These are phyloP conservation scores for Fusarium beomiforme DNA, from an alignment of 2,329 filamentous ascomycete species.

Conservation along the genomic window DNA sequence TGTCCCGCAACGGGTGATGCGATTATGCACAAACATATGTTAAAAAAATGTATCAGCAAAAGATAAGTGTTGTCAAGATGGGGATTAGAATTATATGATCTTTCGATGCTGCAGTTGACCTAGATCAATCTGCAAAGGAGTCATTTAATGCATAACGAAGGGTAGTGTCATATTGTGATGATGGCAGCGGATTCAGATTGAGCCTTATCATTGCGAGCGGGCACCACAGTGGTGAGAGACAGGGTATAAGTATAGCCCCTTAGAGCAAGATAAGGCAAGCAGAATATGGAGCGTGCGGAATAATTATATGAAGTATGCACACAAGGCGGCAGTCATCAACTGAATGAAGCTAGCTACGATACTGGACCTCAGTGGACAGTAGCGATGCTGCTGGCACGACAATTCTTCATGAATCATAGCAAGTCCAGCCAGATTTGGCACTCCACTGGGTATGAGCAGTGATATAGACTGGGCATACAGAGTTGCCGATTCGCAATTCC, in stretches of 20 bases:
- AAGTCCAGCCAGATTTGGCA: neutral
- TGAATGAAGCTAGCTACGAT: neutral
- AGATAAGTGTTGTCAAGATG: too few species aligned
- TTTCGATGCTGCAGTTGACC: too few species aligned
- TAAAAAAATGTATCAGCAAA: too few species aligned
- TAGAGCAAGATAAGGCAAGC: too few species aligned
- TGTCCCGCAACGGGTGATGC: too few species aligned
- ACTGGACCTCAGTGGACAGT: too few species aligned
- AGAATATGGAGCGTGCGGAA: neutral
- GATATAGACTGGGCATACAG: neutral
- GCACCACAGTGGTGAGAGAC: neutral
- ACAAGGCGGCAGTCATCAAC: neutral
- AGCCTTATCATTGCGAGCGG: neutral
- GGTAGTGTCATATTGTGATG: too few species aligned
- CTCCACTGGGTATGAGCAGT: neutral
- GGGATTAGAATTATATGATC: too few species aligned
- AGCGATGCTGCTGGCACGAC: neutral
- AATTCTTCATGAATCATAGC: neutral
- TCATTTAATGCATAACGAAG: too few species aligned
- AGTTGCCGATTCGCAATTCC: neutral
- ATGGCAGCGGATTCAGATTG: accelerated
- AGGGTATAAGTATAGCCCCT: neutral
- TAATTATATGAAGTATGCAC: too few species aligned
- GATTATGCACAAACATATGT: too few species aligned
- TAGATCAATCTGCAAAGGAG: too few species aligned